phyloP scores from a whole-genome alignment of 148 eudicot species.

The Vaccinium macrocarpon region DNA sequence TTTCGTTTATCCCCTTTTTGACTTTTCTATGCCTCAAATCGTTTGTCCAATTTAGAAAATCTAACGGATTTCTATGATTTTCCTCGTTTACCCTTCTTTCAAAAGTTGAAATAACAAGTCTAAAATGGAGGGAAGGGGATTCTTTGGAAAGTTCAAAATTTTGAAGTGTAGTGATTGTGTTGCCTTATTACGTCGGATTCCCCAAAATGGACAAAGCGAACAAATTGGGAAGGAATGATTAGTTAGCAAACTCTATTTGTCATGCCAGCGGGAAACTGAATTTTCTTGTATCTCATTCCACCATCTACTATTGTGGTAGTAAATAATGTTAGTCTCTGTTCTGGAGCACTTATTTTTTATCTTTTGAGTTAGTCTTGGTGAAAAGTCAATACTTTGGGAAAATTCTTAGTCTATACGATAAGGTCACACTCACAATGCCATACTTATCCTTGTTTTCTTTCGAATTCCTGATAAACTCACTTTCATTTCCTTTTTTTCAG shows the following conservation, averaged over 20 bases:
- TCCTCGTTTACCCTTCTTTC: too few species aligned
- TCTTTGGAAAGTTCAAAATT: too few species aligned
- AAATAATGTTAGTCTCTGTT: not conserved
- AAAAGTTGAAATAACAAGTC: too few species aligned
- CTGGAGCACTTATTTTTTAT: not conserved
- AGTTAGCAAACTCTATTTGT: not conserved
- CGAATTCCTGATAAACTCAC: not conserved
- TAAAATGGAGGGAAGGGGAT: too few species aligned
- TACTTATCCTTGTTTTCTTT: not conserved
- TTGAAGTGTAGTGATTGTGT: too few species aligned
- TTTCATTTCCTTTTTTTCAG: slow-evolving; percentile 33
- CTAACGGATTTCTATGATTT: too few species aligned
- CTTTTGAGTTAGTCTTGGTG: not conserved
- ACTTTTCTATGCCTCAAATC: too few species aligned
- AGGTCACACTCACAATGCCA: not conserved
- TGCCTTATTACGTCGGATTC: too few species aligned
- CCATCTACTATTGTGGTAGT: not conserved
- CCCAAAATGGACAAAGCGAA: too few species aligned
- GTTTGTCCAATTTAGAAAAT: too few species aligned
- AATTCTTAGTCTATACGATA: not conserved
- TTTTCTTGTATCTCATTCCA: not conserved
- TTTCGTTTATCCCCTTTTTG: too few species aligned
- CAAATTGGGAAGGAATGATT: too few species aligned
- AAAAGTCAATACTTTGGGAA: not conserved
- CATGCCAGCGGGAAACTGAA: not conserved